A percentile compares a stretch with the other conserved stretches of the same genome.
Conservation (phyloP, 2,329 filamentous ascomycete species). For the Diaporthe humulicola region DNA sequence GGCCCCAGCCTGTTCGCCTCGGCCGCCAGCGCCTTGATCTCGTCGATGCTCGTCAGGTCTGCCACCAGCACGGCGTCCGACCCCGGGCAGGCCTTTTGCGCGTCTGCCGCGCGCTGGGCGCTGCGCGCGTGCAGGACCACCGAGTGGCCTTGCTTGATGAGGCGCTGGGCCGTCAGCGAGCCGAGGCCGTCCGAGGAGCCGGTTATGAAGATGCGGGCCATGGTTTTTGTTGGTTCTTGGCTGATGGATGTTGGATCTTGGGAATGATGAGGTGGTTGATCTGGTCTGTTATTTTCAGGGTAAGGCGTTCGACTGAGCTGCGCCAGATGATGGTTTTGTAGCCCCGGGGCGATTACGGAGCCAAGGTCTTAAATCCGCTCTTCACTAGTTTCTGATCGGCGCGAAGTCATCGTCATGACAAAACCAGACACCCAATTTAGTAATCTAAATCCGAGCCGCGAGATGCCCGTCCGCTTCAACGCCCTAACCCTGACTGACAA, state of each 20-base stretch:
- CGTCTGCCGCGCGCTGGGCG: conserved; percentile 63
- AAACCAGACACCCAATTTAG: background rate
- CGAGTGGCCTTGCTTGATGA: conserved; percentile 64
- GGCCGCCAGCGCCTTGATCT: conserved; percentile 64
- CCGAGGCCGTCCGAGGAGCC: conserved; percentile 71
- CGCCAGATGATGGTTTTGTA: background rate
- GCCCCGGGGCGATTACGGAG: background rate
- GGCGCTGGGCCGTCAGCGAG: conserved; percentile 61
- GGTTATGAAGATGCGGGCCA: conserved; percentile 59
- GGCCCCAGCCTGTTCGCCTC: conserved; percentile 62
- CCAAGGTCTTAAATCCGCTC: background rate
- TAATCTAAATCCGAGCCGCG: conserved; percentile 17
- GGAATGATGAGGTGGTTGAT: background rate
- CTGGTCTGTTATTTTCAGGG: background rate
- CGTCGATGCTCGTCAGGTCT: conserved; percentile 64
- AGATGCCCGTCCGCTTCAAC: background rate
- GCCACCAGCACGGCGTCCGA: conserved; percentile 64
- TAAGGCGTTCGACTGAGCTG: background rate
- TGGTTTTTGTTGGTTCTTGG: conserved; percentile 14
- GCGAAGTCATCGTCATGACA: conserved; percentile 24
- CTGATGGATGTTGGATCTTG: background rate
- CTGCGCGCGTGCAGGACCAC: conserved; percentile 71
- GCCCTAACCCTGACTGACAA: conserved; percentile 1
- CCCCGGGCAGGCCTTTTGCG: conserved; percentile 60
- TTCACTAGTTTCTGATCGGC: no score